phyloP scores from a whole-genome alignment of 352 stramenopile genomes.

The Thalassiosira mediterranea region DNA sequence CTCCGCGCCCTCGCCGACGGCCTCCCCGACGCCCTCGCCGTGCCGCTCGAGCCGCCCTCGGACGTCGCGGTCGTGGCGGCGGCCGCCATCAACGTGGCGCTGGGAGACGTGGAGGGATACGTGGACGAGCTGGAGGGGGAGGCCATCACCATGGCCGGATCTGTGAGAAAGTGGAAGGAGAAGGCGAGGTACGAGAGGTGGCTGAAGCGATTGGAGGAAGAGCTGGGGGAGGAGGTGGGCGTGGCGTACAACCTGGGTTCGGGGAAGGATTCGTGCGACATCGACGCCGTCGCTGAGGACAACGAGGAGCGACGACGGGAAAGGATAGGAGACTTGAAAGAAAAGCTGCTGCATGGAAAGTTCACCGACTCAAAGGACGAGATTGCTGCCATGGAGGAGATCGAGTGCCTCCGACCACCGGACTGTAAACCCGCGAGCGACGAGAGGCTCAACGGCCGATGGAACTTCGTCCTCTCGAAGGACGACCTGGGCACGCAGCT shows the following conservation, averaged over 20 bases:
- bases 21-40: slow-evolving; percentile 14
- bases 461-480: slow-evolving; percentile 42
- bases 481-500: slow-evolving; percentile 35
- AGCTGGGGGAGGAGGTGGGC: background rate
- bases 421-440: slow-evolving; percentile 26
- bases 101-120: slow-evolving; percentile 26
- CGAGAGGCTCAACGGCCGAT: slow-evolving; percentile 29
- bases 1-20: slow-evolving; percentile 23
- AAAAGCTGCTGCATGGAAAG: slow-evolving; percentile 9
- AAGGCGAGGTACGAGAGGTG: slow-evolving; percentile 17
- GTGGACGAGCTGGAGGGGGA: slow-evolving; percentile 31
- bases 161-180: slow-evolving; percentile 24
- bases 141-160: slow-evolving; percentile 31
- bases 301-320: slow-evolving; percentile 20
- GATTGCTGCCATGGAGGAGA: slow-evolving; percentile 33
- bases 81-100: slow-evolving; percentile 24
- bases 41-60: slow-evolving; percentile 21
- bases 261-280: slow-evolving; percentile 12
- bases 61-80: slow-evolving; percentile 27
- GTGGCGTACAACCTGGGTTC: slow-evolving; percentile 6
- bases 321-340: slow-evolving; percentile 27
- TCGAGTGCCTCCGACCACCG: slow-evolving; percentile 22
- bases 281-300: slow-evolving; percentile 10
- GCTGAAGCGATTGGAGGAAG: slow-evolving; percentile 9
- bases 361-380: slow-evolving; percentile 7